These are phyloP conservation scores for Candida koratica DNA, from an alignment of 805 yeast genomes.

Conservation along the genomic window DNA sequence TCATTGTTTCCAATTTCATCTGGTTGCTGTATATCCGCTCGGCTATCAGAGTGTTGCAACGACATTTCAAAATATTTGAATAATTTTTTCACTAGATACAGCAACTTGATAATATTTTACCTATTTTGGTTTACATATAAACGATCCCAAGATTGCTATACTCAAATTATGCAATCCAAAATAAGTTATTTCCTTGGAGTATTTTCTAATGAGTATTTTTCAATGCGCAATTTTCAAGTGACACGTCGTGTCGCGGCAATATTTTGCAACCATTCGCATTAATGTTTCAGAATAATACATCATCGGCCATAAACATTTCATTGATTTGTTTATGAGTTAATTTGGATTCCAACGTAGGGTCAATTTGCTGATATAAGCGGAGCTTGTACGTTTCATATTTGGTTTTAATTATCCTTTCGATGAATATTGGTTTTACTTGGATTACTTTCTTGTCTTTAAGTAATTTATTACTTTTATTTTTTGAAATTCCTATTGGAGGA, in stretches of 20 bases:
- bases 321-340: slow-evolving; percentile 13
- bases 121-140: slow-evolving; percentile 1
- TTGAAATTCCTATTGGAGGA: background rate
- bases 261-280: slow-evolving; percentile 3
- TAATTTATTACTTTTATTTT: too few relatives aligned
- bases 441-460: background rate
- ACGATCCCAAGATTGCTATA: too few relatives aligned
- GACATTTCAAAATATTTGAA: slow-evolving; percentile 10
- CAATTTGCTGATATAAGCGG: slow-evolving; percentile 10
- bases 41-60: background rate
- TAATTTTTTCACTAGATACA: slow-evolving; percentile 1
- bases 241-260: slow-evolving; percentile 3
- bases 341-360: slow-evolving; percentile 2
- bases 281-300: slow-evolving; percentile 1
- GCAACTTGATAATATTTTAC: background rate
- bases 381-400: slow-evolving; percentile 7
- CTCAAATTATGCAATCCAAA: background rate
- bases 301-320: slow-evolving; percentile 7
- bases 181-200: background rate
- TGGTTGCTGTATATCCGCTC: slow-evolving; percentile 9
- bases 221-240: slow-evolving; percentile 7
- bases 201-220: slow-evolving; percentile 8
- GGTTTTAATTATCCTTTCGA: slow-evolving; percentile 7
- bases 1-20: background rate
- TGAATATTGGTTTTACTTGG: slow-evolving; percentile 5